A percentile compares a stretch with the other conserved stretches of the same genome.
Evolutionary conservation across 345 rosid genomes (phyloP).

Genomic region (Lepidium sativum): DNA sequence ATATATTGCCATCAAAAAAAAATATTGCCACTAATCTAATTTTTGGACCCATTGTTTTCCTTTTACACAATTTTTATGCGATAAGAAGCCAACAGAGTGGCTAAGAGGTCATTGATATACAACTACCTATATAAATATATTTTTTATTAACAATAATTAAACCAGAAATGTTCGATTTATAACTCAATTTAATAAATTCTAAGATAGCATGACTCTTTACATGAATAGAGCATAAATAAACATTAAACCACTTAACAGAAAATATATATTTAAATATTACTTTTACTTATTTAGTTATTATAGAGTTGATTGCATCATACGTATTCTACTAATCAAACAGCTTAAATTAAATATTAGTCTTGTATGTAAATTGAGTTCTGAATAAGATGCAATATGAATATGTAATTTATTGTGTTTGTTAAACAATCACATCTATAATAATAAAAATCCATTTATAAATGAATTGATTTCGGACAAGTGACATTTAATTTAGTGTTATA

Average conservation of each 20-base stretch:
- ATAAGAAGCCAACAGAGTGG: background rate
- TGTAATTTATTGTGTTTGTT: background rate
- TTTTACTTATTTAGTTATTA: background rate
- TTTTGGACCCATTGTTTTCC: background rate
- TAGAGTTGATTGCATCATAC: background rate
- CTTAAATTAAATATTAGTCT: background rate
- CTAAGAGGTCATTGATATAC: background rate
- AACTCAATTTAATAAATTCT: too few relatives aligned
- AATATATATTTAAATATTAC: too few relatives aligned
- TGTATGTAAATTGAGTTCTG: background rate
- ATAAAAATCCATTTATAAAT: too few relatives aligned
- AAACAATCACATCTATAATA: background rate
- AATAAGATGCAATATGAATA: background rate
- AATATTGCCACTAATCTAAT: background rate
- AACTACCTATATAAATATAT: background rate
- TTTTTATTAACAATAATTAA: too few relatives aligned
- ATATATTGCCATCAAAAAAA: background rate
- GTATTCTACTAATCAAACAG: background rate
- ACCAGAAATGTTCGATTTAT: too few relatives aligned
- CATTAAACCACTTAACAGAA: too few relatives aligned
- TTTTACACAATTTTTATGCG: background rate
- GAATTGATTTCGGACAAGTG: too few relatives aligned
- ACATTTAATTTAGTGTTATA: too few relatives aligned
- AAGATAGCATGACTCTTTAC: too few relatives aligned
- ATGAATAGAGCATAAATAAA: too few relatives aligned